Conservation (phyloP, 768 basidiomycete genomes). For the Trametes coccinea region DNA sequence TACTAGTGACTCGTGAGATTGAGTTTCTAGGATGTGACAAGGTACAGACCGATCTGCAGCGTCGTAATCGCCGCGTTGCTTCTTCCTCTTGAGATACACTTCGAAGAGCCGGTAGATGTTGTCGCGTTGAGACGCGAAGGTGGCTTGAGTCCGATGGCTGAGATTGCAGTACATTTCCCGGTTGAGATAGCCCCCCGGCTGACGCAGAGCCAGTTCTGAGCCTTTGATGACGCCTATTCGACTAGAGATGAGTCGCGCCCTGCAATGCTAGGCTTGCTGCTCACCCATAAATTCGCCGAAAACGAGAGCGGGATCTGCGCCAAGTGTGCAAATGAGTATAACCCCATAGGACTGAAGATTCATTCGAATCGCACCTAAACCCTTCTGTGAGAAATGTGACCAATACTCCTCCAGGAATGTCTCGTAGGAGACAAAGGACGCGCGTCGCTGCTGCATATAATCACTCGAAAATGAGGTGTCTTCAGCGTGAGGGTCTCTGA, state of each 20-base stretch:
- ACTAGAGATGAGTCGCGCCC: background rate
- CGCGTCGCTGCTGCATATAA: slow-evolving; percentile 26
- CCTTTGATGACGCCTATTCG: slow-evolving; percentile 56
- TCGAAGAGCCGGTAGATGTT: slow-evolving; percentile 56
- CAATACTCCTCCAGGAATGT: slow-evolving; percentile 56
- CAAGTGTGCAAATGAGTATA: background rate
- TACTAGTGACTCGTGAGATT: slow-evolving; percentile 37
- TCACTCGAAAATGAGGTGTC: slow-evolving; percentile 17
- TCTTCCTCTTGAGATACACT: slow-evolving; percentile 51
- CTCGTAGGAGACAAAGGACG: slow-evolving; percentile 42
- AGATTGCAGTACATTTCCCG: slow-evolving; percentile 45
- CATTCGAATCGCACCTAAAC: slow-evolving; percentile 44
- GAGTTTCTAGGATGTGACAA: background rate
- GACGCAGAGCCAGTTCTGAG: slow-evolving; percentile 50
- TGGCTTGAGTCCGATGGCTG: slow-evolving; percentile 52
- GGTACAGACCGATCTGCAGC: slow-evolving; percentile 54
- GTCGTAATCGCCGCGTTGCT: slow-evolving; percentile 48
- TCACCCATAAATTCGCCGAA: slow-evolving; percentile 69
- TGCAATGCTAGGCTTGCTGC: background rate
- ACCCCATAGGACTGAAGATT: no score
- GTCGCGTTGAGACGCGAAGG: slow-evolving; percentile 52
- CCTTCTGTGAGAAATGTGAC: slow-evolving; percentile 59
- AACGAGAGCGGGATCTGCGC: slow-evolving; percentile 58
- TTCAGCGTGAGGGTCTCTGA: background rate
- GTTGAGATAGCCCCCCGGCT: slow-evolving; percentile 42